Evolutionary conservation across 768 basidiomycete species (phyloP).

Genomic region (Leucosporidium yakuticum): DNA sequence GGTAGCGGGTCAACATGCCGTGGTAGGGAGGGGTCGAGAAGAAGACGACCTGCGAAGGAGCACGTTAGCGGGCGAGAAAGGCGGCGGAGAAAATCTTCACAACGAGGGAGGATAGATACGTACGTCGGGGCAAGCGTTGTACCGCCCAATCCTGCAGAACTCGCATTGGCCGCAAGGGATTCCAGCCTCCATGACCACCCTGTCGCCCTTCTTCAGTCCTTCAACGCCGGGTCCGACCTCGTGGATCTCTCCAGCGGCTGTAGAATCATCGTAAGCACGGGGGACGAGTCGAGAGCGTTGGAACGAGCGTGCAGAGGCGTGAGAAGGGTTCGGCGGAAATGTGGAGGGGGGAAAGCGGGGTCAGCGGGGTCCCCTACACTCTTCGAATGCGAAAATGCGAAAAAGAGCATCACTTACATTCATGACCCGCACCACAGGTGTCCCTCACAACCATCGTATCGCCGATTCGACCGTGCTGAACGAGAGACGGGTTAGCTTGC

Average conservation of each 20-base stretch:
- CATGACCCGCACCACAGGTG: conserved; percentile 25
- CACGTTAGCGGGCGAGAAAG: conserved; percentile 32
- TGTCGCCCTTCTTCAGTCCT: conserved; percentile 40
- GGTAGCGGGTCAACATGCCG: conserved; percentile 39
- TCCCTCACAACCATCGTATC: conserved; percentile 42
- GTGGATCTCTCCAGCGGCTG: conserved; percentile 45
- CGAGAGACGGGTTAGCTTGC: conserved; percentile 35
- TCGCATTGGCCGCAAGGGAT: conserved; percentile 43
- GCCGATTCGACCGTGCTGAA: conserved; percentile 44
- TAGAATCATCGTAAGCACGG: conserved; percentile 39
- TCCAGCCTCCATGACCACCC: conserved; percentile 39
- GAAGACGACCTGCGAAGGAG: conserved; percentile 42
- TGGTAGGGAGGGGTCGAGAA: conserved; percentile 48
- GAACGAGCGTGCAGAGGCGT: not conserved
- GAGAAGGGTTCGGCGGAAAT: not conserved
- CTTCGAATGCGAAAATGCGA: too few species aligned
- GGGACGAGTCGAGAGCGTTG: not conserved
- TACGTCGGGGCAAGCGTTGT: conserved; percentile 44
- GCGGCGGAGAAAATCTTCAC: not conserved
- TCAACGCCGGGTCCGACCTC: conserved; percentile 44
- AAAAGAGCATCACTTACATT: not conserved
- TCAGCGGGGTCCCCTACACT: too few species aligned
- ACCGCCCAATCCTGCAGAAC: conserved; percentile 44
- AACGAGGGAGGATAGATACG: not conserved
- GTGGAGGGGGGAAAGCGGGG: too few species aligned